Evolutionary conservation across 495 filamentous ascomycete species (phyloP), one percentile per base, ranked within the genome.

Genomic region (Corynascus novoguineensis): DNA sequence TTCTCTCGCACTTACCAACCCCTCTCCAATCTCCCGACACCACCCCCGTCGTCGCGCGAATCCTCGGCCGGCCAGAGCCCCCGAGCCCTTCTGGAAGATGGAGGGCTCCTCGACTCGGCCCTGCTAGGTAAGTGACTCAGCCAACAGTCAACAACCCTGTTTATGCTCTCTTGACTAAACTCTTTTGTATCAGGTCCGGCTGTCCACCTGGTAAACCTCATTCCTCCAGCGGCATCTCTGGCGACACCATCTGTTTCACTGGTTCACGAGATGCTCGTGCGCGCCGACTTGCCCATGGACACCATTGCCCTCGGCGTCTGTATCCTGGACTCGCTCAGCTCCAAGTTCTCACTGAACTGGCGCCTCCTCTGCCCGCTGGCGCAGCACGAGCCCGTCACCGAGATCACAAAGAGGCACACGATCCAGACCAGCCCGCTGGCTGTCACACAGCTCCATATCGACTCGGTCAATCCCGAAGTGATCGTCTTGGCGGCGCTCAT

Each of bases 1-100:
- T 81, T 83, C 60, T 73, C 73, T 34, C 72, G 75, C 38, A 81
- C 75, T 52, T 85, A 82, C 64, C 77, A 76, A 29, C 82, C 82
- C 15, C 68, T 85, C 28, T 83, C 81, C 6, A 81, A 79, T 60
- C 73, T 85, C 27, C 82, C 82, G 19, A 85, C 82, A 8, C 82
- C 82, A 31, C 82, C 82, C 29, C 75, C 72, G 7, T 80, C 79
- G 22, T 74, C 74, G 28, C 70, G 66, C 63, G 71, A 67, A 59
- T 73, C 72, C 5, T 70, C 68, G 57, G 69, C 67, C 44, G 59
- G 32, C 47, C 72, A 72, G 61, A 77, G 69, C 51, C 67, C 76
- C 54, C 56, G 68, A 28, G 50, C 68, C 53, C 59, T 69, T 44
- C 63, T 75, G 53, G 74, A 72, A 57, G 75, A 81, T 64, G 65